Base-by-base conservation (phyloP, 331 rosid species). In the Dryas integrifolia region DNA sequence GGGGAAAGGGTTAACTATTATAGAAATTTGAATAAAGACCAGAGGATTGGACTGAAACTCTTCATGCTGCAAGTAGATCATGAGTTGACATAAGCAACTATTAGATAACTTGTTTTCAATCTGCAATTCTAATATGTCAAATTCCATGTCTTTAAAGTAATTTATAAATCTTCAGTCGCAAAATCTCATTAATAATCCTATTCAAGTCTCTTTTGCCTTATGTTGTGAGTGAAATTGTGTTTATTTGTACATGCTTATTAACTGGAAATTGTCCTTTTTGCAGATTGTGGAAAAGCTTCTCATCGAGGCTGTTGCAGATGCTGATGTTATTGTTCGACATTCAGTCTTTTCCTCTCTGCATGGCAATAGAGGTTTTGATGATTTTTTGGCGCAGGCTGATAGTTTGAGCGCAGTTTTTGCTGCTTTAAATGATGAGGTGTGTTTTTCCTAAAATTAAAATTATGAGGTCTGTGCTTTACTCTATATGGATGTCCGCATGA, bases 281-380 rank as follows among this genome's bases (percentile, higher is more conserved):
- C 92, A 94, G 98, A 96, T 91, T 74, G 96, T 94, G 74, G 98
- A 91, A 83, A 94, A 88, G 86, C 98, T 94, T 77, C 96, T 94
- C 72, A 88, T 88, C 69, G 96, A 91, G 50, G 98, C 98, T 71
- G 98, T 94, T 80, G 97, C 96, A 41, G 98, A 91, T 83, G 97
- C 97, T 73, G 98, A 94, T 74, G 93, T 94, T 67, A 83, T 86
- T 12, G 98, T 94, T 78, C 96, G 98, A 61, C 92, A 88, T 74
- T 95, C 98, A 72, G 88, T 95, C 73, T 95, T 95, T 73, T 86
- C 88, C 72, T 89, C 96, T 80, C 86, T 91, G 67, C 90, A 88
- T 82, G 97, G 88, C 69, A 90, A 95, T 80, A 88, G 89, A 76
- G 92, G 98, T 47, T 95, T 95, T 83, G 97, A 95, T 76, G 97